Conservation (phyloP, 371 early-diverging fungal species). For the Mucor velutinosus region DNA sequence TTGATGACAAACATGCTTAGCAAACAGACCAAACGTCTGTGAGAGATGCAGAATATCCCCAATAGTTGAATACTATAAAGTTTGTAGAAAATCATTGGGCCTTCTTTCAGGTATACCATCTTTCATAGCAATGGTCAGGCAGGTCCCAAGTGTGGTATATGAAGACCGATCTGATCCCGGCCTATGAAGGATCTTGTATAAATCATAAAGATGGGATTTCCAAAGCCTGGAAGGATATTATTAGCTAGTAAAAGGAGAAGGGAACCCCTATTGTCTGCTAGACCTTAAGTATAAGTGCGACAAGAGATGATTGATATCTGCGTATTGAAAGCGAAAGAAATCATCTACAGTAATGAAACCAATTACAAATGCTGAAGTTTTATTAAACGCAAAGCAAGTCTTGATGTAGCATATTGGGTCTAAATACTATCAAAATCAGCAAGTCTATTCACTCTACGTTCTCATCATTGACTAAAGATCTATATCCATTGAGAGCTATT, state of each 20-base stretch:
- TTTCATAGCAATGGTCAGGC: constrained; percentile 18
- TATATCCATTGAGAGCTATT: background rate
- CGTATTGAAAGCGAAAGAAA: constrained; percentile 31
- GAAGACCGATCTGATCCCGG: constrained; percentile 43
- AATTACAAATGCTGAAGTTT: background rate
- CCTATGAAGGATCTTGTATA: constrained; percentile 39
- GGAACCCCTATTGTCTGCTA: constrained; percentile 38
- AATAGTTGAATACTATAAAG: constrained; percentile 21
- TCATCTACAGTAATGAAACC: constrained; percentile 18
- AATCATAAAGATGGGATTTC: constrained; percentile 35
- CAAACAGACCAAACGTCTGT: background rate
- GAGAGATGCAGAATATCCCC: no score
- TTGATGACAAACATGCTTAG: background rate
- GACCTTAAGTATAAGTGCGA: constrained; percentile 26
- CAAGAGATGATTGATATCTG: constrained; percentile 26
- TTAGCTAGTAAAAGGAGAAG: constrained; percentile 24
- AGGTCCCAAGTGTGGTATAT: constrained; percentile 27
- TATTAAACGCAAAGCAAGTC: background rate
- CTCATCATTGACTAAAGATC: background rate
- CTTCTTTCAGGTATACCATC: constrained; percentile 27
- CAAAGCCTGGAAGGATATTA: constrained; percentile 13
- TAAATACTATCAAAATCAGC: background rate
- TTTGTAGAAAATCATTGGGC: constrained; percentile 43
- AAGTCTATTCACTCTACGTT: background rate
- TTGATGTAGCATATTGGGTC: no score